Evolutionary conservation across 345 rosid species (phyloP).

Genomic region (Moricandia arvensis): DNA sequence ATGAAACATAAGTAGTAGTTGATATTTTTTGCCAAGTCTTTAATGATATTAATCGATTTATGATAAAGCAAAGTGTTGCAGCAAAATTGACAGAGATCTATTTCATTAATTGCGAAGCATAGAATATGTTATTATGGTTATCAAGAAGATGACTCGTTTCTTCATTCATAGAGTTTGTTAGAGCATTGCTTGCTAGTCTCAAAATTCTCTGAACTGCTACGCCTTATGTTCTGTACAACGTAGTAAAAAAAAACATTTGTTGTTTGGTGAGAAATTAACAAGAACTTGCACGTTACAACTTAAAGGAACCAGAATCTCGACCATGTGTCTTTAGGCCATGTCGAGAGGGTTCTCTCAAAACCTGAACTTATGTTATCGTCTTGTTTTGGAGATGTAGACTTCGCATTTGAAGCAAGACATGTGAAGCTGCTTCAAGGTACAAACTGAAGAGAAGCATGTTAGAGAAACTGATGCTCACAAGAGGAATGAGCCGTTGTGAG

Average conservation of each 20-base stretch:
- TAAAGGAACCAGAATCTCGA: not conserved
- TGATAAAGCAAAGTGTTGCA: not conserved
- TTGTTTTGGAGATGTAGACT: too few relatives aligned
- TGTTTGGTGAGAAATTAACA: not conserved
- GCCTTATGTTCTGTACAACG: slow-evolving; percentile 29
- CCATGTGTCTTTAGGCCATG: too few relatives aligned
- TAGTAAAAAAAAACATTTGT: too few relatives aligned
- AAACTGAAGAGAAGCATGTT: too few relatives aligned
- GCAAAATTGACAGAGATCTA: slow-evolving; percentile 1
- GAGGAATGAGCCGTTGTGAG: too few relatives aligned
- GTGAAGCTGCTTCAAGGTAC: too few relatives aligned
- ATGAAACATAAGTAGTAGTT: too few relatives aligned
- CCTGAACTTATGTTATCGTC: too few relatives aligned
- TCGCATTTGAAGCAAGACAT: too few relatives aligned
- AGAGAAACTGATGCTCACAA: too few relatives aligned
- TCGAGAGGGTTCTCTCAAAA: too few relatives aligned
- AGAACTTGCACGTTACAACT: not conserved
- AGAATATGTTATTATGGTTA: not conserved
- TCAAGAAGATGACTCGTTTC: slow-evolving; percentile 12
- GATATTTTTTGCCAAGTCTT: not conserved
- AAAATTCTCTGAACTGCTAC: not conserved
- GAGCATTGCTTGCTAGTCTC: too few relatives aligned
- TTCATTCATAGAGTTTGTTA: not conserved
- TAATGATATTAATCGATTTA: not conserved
- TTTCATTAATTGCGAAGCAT: not conserved